Base-by-base conservation (phyloP, 2,329 filamentous ascomycete species). In the Sporothrix brasiliensis region DNA sequence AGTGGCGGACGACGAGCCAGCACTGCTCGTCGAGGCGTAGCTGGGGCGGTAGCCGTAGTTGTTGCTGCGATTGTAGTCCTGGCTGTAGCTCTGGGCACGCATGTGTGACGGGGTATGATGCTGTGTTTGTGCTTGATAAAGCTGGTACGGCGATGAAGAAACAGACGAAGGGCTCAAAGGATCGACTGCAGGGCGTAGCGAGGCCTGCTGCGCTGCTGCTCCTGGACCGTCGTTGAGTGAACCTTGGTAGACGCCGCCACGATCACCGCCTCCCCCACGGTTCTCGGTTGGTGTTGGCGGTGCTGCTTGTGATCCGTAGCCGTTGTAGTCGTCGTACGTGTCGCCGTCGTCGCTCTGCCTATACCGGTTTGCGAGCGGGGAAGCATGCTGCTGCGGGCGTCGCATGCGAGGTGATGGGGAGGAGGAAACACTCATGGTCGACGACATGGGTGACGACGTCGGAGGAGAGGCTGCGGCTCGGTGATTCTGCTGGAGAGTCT, bases 381-480 rank as follows among this genome's bases (percentile, higher is more conserved):
- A 70, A 19, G 41, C 30, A 52, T 69, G 69, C 47, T 65, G 69
- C 34, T 60, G 67, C 21, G 67, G 56, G 47, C 67, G 71, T 27
- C 49, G 71, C 67, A 71, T 65, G 49, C 69, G 73, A 53, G 70
- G 68, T 47, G 70, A 68, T 49, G 69, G 66, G 27, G 71, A 71
- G 44, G 71, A 60, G 14, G 71, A 72, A 21, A 44, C 58, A 44
- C 69, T 72, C 50, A 60, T 72, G 16, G 60, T 58, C 50, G 65
- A 44, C 24, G 61, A 34, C 49, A 24, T 50, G 66, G 66, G 53
- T 60, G 53, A 21, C 30, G 11, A 47, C 58, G 39, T 19, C 39
- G 39, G 27, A 21, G 39, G 39, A 27, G 14, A 44, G n/a, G n/a
- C 39, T 63, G 21, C 41, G 41, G 41, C 2, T 44, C 34, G 58